A percentile compares a stretch with the other conserved stretches of the same genome.
These are phyloP conservation scores for Scedosporium dehoogii DNA, from an alignment of 2,329 filamentous ascomycete genomes.

Conservation along the genomic window DNA sequence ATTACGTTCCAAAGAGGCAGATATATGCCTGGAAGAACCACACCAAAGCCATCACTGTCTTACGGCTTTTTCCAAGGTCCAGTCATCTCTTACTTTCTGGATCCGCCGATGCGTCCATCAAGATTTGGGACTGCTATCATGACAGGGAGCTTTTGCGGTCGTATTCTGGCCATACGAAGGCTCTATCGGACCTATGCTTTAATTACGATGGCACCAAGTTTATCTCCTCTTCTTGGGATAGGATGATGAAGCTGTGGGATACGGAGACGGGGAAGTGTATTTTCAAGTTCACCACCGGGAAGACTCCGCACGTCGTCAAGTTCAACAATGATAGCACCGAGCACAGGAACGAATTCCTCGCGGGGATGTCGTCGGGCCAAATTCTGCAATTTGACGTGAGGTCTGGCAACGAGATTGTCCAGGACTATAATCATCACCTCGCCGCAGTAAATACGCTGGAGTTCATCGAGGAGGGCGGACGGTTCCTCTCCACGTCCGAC, in stretches of 20 bases:
- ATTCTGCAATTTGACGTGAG: conserved; percentile 95
- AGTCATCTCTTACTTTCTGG: conserved; percentile 84
- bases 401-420: conserved; percentile 65
- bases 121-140: conserved; percentile 93
- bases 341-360: conserved; percentile 79
- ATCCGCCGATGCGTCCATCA: conserved; percentile 83
- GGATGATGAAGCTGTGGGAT: conserved; percentile 96
- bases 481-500: conserved; percentile 96
- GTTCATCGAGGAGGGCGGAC: conserved; percentile 86
- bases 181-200: conserved; percentile 83
- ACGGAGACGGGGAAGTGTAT: conserved; percentile 88
- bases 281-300: conserved; percentile 82
- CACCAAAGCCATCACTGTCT: conserved; percentile 71
- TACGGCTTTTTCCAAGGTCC: conserved; percentile 81
- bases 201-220: conserved; percentile 75
- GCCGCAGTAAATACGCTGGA: conserved; percentile 97
- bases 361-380: conserved; percentile 97
- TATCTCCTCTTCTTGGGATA: conserved; percentile 84
- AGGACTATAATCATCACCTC: conserved; percentile 97
- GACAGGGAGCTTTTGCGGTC: conserved; percentile 78
- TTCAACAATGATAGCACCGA: conserved; percentile 84
- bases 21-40: conserved; percentile 84
- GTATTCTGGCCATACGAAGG: conserved; percentile 85
- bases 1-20: conserved; percentile 90
- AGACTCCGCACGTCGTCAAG: conserved; percentile 87